These are phyloP conservation scores for Mollisia scopiformis DNA, from an alignment of 2,329 filamentous ascomycete species.

Conservation along the genomic window DNA sequence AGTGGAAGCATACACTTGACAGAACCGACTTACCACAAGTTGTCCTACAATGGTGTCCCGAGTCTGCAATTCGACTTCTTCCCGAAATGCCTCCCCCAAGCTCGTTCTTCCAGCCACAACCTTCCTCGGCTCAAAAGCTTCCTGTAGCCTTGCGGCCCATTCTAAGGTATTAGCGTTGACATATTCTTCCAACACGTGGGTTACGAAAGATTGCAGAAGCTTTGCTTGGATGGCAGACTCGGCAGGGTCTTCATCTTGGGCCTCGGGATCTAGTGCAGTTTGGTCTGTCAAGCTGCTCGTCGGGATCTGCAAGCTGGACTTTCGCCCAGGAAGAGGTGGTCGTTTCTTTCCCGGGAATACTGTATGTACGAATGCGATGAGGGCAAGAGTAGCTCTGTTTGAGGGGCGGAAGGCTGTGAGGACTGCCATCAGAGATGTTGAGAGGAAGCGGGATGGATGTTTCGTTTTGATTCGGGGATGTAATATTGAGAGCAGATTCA, in stretches of 20 bases:
- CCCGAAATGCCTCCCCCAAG: conserved; percentile 64
- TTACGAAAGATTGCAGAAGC: conserved; percentile 77
- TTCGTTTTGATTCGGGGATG: conserved; percentile 77
- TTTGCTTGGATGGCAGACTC: conserved; percentile 65
- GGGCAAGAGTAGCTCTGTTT: conserved; percentile 68
- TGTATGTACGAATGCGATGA: conserved; percentile 72
- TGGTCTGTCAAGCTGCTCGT: conserved; percentile 44
- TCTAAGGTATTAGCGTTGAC: conserved; percentile 62
- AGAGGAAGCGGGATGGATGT: conserved; percentile 77
- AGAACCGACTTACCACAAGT: conserved; percentile 57
- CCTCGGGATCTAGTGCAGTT: conserved; percentile 66
- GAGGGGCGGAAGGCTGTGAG: conserved; percentile 66
- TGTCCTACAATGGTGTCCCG: conserved; percentile 72
- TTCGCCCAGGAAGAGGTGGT: conserved; percentile 61
- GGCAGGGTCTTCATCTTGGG: conserved; percentile 53
- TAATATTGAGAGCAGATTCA: conserved; percentile 73
- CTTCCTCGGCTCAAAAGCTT: conserved; percentile 67
- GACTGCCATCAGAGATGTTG: conserved; percentile 74
- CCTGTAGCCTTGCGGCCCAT: conserved; percentile 67
- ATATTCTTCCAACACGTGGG: conserved; percentile 75
- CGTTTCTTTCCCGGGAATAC: conserved; percentile 65
- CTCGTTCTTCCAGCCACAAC: conserved; percentile 64
- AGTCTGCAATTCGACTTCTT: conserved; percentile 62
- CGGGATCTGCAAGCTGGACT: conserved; percentile 59
- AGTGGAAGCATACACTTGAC: conserved; percentile 16